Base-by-base conservation (phyloP, 371 early-diverging fungal species). In the Coemansia sp. region DNA sequence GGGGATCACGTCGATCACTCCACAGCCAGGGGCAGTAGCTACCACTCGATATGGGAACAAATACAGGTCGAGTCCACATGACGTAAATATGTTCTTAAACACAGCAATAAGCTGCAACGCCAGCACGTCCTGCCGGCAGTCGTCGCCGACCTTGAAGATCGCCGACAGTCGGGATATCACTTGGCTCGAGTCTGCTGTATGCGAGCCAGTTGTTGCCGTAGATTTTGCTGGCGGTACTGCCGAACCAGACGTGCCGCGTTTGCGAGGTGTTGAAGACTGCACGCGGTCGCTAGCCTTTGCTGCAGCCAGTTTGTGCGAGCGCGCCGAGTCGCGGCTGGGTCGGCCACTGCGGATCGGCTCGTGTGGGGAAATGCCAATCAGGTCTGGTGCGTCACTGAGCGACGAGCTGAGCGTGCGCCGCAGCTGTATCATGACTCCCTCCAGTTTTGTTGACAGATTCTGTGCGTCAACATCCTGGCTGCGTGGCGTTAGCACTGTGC, bases 1-100 rank as follows among this genome's bases (percentile, higher is more conserved):
- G n/a, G 98, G 98, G 70, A 99, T 95, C 7, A 99, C 99, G 75
- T 99, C 99, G 75, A 99, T 99, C 50, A 99, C 91, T 66, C 99
- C 99, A 75, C 96, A 93, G 16, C 98, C 99, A 6, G 97, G 94
- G 0, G 90, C 94, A 1, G 99, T 99, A 0, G 99, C 98, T 2
- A 99, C 97, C 8, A 99, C 94, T 44, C 97, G 91, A 80, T 99
- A 99, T 2, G 99, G 99, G 82, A 90, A 99, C 40, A 99, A 83
- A 78, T 97, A 99, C 58, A 99, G 82, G 80, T 98, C 97, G 51
- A 99, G 82, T 0, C 95, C 96, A 37, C 91, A 89, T 30, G 87
- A 89, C 0, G 91, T 87, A 72, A 98, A 98, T 53, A 99, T 97
- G 78, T 92, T 92, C 68, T 98, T 97, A 85, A 99, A 98, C 23